Evolutionary conservation across 2,329 filamentous ascomycete genomes (phyloP), one percentile per base, ranked within the genome.

Genomic region (Dryadomyces quercus-mongolicae): DNA sequence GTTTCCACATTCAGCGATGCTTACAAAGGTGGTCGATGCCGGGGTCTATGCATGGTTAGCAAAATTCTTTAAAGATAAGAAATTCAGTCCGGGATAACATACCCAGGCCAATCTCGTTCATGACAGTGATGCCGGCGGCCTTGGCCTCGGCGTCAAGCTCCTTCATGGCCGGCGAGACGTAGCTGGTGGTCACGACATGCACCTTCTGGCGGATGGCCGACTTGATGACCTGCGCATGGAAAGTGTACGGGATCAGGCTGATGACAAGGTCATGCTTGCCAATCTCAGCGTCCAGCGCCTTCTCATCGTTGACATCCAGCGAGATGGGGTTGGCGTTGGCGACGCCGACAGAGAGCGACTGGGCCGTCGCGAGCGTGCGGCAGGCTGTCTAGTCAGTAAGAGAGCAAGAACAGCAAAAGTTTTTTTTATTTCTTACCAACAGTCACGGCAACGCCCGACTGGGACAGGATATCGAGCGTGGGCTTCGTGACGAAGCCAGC

Each of bases 141-240:
- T 95, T 95, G 68, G 80, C 82, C 63, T 85, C 75, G 63, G 83
- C 75, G 64, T 96, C 86, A 51, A 97, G 82, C 74, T 91, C 92
- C 73, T 85, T 71, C 90, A 96, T 96, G 60, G 88, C 88, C 3
- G 89, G 89, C 5, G 88, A 94, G 61, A 95, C 87, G 67, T 97
- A 97, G 60, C 83, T 89, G 34, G 92, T 96, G 56, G 92, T 96
- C 65, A 97, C 91, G 57, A 97, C 90, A 74, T 97, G 75, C 80
- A 92, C 95, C 86, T 95, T 96, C 65, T 85, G 80, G 65, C 85
- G 81, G 72, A 97, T 96, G 59, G 90, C 92, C 40, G 86, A 84
- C 79, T 95, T 92, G 81, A 96, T 94, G 64, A 96, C 90, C 54
- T 79, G 76, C 48, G 85, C 87, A 70, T 95, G 90, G 79, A 82